A percentile compares a stretch with the other conserved stretches of the same genome.
phyloP scores from a whole-genome alignment of 139 green algal species.

The Medakamo hakoo region DNA sequence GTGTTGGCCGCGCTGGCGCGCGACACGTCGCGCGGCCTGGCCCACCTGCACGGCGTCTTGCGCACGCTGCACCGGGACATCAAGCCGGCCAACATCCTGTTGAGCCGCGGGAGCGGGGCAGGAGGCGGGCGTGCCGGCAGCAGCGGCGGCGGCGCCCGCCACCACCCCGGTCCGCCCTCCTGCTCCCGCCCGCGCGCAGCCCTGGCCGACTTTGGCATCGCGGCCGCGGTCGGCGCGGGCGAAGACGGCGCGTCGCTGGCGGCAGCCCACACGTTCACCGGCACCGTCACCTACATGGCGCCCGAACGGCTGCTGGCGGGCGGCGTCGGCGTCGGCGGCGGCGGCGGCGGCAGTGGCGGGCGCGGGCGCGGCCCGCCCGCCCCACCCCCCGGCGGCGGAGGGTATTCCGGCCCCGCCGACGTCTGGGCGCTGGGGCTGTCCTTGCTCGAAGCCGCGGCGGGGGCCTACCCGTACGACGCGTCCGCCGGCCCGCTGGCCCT shows the following conservation, averaged over 20 bases:
- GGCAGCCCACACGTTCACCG: constrained; percentile 70
- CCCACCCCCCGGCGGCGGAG: constrained; percentile 64
- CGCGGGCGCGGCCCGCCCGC: too few relatives aligned
- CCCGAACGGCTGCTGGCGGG: too few relatives aligned
- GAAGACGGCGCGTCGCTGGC: too few relatives aligned
- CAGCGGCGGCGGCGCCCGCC: too few relatives aligned
- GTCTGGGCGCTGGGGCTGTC: constrained; percentile 78
- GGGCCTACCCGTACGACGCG: constrained; percentile 77
- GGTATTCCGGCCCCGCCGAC: constrained; percentile 67
- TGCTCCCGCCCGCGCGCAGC: constrained; percentile 1
- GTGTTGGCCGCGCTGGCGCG: constrained; percentile 53
- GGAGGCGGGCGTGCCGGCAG: too few relatives aligned
- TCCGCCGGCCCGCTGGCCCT: constrained; percentile 47
- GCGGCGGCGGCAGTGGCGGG: too few relatives aligned
- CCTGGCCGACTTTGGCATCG: constrained; percentile 93
- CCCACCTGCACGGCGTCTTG: constrained; percentile 51
- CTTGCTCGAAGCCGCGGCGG: constrained; percentile 74
- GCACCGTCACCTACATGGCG: constrained; percentile 96
- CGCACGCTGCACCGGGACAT: constrained; percentile 80
- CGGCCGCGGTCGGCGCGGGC: constrained; percentile 52
- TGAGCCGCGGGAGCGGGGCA: constrained; percentile 51
- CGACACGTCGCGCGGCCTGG: constrained; percentile 54
- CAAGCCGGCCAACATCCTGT: constrained; percentile 85
- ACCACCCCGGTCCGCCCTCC: too few relatives aligned
- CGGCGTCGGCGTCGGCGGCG: too few relatives aligned